A percentile compares a stretch with the other conserved stretches of the same genome.
phyloP scores from a whole-genome alignment of 2,329 filamentous ascomycete species.

The Lecanicillium sp. region DNA sequence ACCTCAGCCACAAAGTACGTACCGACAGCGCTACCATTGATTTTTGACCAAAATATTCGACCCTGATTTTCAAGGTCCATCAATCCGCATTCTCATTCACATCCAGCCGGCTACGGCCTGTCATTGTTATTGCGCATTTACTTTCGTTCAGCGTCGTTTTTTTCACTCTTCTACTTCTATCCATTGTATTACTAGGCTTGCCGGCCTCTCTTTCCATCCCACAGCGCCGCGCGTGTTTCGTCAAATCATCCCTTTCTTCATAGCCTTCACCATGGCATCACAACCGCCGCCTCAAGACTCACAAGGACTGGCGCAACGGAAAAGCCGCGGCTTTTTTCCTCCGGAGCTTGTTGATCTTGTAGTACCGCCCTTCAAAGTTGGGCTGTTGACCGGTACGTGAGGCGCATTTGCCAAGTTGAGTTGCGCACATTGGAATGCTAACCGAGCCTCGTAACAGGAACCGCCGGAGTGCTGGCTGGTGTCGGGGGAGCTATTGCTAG shows the following conservation, averaged over 20 bases:
- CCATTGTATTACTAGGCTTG: too few species aligned
- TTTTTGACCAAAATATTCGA: background rate
- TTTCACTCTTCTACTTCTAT: background rate
- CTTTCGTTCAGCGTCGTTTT: background rate
- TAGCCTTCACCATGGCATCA: constrained; percentile 16
- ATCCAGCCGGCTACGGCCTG: background rate
- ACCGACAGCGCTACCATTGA: background rate
- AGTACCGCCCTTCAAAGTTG: constrained; percentile 50
- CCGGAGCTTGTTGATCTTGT: constrained; percentile 40
- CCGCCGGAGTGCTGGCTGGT: constrained; percentile 56
- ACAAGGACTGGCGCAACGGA: constrained; percentile 18
- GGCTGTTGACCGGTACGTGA: constrained; percentile 49
- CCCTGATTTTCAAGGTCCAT: constrained; percentile 8
- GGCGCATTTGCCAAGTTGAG: too few species aligned
- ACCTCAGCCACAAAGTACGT: background rate
- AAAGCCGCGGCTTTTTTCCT: constrained; percentile 33
- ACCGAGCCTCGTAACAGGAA: constrained; percentile 36
- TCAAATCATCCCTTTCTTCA: background rate
- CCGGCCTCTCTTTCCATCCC: background rate
- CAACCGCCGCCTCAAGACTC: constrained; percentile 17
- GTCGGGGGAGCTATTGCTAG: constrained; percentile 66
- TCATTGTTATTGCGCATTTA: background rate
- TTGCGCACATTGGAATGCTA: too few species aligned
- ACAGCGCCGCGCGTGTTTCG: too few species aligned
- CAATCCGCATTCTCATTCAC: background rate